Conservation (phyloP, 75 land plant genomes). For the Pinus taeda region DNA sequence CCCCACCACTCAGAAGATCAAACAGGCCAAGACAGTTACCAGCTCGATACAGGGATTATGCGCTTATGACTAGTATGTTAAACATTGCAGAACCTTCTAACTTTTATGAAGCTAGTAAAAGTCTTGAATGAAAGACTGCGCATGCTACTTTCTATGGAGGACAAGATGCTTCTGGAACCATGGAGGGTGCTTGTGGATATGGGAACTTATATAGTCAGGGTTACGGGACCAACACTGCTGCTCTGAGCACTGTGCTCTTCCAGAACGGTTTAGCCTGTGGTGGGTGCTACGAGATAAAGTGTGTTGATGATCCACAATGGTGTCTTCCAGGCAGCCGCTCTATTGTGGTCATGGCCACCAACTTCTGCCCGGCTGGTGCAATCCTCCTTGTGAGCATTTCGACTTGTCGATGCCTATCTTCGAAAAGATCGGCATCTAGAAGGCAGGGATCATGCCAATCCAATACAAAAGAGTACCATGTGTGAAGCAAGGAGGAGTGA, state of each 20-base stretch:
- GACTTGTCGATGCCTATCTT: conserved; percentile 54
- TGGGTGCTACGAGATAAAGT: conserved; percentile 47
- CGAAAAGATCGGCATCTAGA: conserved; percentile 34
- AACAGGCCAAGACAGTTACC: no score
- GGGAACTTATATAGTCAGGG: conserved; percentile 49
- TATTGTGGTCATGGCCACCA: conserved; percentile 51
- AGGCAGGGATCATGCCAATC: conserved; percentile 41
- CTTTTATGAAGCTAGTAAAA: no score
- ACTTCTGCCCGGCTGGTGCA: conserved; percentile 75
- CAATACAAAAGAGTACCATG: conserved; percentile 36
- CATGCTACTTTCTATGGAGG: no score
- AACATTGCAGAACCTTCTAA: no score
- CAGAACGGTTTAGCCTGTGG: conserved; percentile 43
- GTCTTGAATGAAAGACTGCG: no score
- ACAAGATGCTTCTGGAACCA: no score
- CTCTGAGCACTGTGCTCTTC: conserved; percentile 58
- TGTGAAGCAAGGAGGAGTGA: conserved; percentile 29
- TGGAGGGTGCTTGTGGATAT: conserved; percentile 58
- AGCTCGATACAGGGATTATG: no score
- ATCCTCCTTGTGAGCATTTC: conserved; percentile 45
- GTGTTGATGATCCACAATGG: conserved; percentile 27
- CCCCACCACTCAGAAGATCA: no score
- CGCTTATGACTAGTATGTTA: no score
- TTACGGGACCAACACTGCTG: conserved; percentile 45
- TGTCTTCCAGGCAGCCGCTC: conserved; percentile 42